Conservation (phyloP, 83 land plant genomes). For the Picea abies region DNA sequence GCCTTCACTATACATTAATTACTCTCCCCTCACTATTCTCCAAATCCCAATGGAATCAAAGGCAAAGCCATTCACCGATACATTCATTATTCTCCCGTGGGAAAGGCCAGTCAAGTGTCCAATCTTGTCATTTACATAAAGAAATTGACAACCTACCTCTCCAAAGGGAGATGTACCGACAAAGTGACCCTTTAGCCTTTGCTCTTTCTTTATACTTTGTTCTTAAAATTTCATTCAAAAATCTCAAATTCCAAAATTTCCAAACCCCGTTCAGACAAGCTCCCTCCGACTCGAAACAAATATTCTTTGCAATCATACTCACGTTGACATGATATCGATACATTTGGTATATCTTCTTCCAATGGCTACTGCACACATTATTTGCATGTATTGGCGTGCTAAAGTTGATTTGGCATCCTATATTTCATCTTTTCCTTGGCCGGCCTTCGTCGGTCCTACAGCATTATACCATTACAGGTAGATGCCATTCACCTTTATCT, state of each 20-base stretch:
- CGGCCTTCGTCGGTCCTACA: not conserved
- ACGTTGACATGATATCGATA: slow-evolving; percentile 1
- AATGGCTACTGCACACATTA: not conserved
- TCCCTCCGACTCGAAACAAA: not conserved
- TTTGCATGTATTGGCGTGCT: not conserved
- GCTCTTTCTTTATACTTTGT: not conserved
- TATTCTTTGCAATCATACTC: not conserved
- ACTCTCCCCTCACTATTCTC: no score
- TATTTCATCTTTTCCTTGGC: slow-evolving; percentile 10
- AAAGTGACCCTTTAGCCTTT: not conserved
- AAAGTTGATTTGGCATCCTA: slow-evolving; percentile 18
- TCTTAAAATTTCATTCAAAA: no score
- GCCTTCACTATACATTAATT: no score
- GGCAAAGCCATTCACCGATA: no score
- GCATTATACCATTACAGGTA: slow-evolving; percentile 1
- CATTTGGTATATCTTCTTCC: not conserved
- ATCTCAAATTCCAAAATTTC: not conserved
- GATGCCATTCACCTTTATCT: not conserved
- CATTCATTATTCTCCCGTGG: no score
- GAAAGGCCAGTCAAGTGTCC: no score
- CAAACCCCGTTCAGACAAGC: slow-evolving; percentile 1
- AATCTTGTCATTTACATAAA: no score
- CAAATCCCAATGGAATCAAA: no score
- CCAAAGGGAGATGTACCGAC: no score
- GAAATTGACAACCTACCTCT: no score